Base-by-base conservation (phyloP, 768 basidiomycete genomes). In the Macrolepiota fuliginosa region DNA sequence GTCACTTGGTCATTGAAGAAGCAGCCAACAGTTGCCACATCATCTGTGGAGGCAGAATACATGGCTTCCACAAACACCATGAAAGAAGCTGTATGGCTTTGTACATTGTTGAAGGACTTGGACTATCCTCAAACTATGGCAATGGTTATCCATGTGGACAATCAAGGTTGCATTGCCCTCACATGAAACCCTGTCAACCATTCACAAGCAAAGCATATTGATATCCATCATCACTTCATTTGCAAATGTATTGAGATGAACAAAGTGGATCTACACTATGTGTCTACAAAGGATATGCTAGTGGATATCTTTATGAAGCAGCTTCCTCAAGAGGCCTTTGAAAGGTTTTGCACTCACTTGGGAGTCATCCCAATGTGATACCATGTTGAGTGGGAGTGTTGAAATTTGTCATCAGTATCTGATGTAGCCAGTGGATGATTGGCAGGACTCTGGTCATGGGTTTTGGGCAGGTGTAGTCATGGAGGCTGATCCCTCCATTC, bases 1-100 rank as follows among this genome's bases (percentile, higher is more conserved):
- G 63, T 78, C 4, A 67, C 68, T 4, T 78, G 78, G 79, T 68
- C 64, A 13, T 72, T 74, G 2, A 75, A 74, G 64, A 67, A 70
- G 45, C 77, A 81, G 56, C 63, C 67, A 1, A 67, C 76, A 25
- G 66, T 77, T 7, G 68, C 73, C 3, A 69, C 76, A 5, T 79
- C 77, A 1, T 73, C 70, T 3, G 67, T 68, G 0, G 75, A 78
- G 36, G 52, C 64, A 12, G 66, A 67, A 49, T 67, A 67, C 37
- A 54, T 61, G 13, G 64, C 64, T 1, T 58, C 68, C 0, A 68
- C 74, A 7, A 72, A 78, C 54, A 68, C 73, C 13, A 29, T 64
- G 5, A 71, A 74, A 51, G 72, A 77, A 52, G 58, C 62, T 15
- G 62, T 72, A 17, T 73, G 71, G 71, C 59, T 71, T 13, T 10